These are phyloP conservation scores for Eragrostis tef DNA, from an alignment of 202 grass and related monocot species.

Conservation along the genomic window DNA sequence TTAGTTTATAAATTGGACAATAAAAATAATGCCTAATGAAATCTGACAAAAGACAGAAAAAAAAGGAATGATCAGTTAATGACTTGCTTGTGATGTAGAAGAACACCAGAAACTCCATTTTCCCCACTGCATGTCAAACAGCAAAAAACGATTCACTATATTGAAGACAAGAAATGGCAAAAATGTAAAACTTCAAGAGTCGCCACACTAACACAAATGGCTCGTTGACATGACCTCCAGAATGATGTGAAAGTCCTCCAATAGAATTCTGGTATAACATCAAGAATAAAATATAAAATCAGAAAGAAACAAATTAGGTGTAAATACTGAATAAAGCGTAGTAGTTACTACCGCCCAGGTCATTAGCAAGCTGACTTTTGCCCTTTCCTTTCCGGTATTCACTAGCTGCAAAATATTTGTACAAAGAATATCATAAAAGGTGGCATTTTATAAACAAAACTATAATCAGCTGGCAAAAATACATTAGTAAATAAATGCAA, in stretches of 20 bases:
- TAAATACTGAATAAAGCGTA: conserved; percentile 38
- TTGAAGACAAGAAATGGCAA: conserved; percentile 36
- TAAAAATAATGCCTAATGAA: conserved; percentile 24
- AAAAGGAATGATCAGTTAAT: conserved; percentile 44
- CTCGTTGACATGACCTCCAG: conserved; percentile 87
- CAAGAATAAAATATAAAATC: conserved; percentile 46
- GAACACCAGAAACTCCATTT: conserved; percentile 87
- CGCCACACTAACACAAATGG: conserved; percentile 83
- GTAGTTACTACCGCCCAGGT: conserved; percentile 77
- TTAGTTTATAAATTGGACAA: conserved; percentile 30
- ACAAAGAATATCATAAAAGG: conserved; percentile 27
- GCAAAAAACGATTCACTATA: conserved; percentile 41
- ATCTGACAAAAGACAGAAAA: conserved; percentile 60
- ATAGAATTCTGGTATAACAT: conserved; percentile 77
- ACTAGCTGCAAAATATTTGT: conserved; percentile 64
- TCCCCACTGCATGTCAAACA: conserved; percentile 69
- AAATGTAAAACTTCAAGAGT: not conserved
- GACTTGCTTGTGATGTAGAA: conserved; percentile 99
- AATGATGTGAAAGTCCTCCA: conserved; percentile 87
- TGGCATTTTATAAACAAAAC: not conserved
- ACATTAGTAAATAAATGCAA: not conserved
- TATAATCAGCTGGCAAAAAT: not conserved
- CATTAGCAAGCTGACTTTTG: conserved; percentile 92
- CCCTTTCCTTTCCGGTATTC: conserved; percentile 90
- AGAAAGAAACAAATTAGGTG: conserved; percentile 30